Evolutionary conservation across 78 protist species (phyloP), one percentile per base, ranked within the genome.

Genomic region (Dictyostelium discoideum): DNA sequence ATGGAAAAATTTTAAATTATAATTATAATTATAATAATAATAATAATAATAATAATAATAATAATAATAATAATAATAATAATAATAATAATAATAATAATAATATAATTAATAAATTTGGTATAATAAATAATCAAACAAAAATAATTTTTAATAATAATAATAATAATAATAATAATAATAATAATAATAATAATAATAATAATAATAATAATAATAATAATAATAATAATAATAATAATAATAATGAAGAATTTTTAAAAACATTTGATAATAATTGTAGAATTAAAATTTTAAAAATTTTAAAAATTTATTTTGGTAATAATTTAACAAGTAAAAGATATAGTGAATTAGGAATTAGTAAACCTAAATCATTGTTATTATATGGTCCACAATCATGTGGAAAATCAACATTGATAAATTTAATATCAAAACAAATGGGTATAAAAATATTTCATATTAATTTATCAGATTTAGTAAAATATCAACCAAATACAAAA

Each of bases 331-430:
- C 29, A 39, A 48, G 57, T 44, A 54, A 20, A 22, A 29, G 39
- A 77, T 86, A 76, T 76, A 26, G 20, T 26, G 20, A 79, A 14
- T 78, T 77, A 13, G 79, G 79, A 18, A 60, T 87, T 10, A 37
- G 73, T 3, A 26, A 26, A 87, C 63, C 85, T 3, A 40, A 72
- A 80, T 89, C 94, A 80, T 46, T 89, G 20, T 81, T 89, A 67
- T 14, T 89, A 11, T 10, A 81, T 89, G 94, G 94, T 29, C 82
- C 87, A 22, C 37, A 60, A 26, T 60, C 84, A 9, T 63, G 83
- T 65, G 94, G 94, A 40, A 89, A 89, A 84, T 42, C 69, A 46
- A 80, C 94, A 81, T 7, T 89, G 3, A 32, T 69, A 2, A 46
- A 67, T 22, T 26, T 11, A 40, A 10, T 89, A n/a, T 16, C 74